phyloP scores from a whole-genome alignment of 2,329 filamentous ascomycete species.

The Nemania diffusa region DNA sequence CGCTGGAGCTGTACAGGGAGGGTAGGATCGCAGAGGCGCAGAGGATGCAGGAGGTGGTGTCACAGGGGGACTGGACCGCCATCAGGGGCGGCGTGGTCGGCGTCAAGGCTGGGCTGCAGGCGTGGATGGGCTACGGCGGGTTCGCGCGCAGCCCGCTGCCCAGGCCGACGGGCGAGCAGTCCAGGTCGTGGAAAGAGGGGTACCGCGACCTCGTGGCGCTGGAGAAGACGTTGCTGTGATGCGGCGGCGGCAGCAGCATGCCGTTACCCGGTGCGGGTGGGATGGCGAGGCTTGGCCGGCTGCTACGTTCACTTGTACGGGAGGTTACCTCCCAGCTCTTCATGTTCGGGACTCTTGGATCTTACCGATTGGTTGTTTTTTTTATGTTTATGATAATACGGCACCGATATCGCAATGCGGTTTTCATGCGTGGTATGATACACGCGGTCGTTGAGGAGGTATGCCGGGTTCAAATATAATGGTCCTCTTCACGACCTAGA shows the following conservation, averaged over 20 bases:
- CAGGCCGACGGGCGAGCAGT: conserved; percentile 61
- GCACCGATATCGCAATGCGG: neutral
- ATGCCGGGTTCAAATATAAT: no score
- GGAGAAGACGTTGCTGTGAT: conserved; percentile 59
- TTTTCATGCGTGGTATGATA: neutral
- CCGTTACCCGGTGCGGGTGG: conserved; percentile 34
- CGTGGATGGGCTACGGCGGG: conserved; percentile 76
- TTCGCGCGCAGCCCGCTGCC: conserved; percentile 61
- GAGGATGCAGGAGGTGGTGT: conserved; percentile 71
- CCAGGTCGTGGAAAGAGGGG: conserved; percentile 63
- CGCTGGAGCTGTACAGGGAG: conserved; percentile 68
- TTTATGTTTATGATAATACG: neutral
- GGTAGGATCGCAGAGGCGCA: conserved; percentile 70
- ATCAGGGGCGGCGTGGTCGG: conserved; percentile 78
- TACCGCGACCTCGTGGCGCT: conserved; percentile 63
- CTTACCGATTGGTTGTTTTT: conserved; percentile 12
- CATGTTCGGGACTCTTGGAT: neutral
- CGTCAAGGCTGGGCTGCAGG: conserved; percentile 74
- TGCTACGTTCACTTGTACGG: conserved; percentile 19
- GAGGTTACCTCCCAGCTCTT: neutral
- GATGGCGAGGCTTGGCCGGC: conserved; percentile 23
- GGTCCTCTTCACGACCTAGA: no score
- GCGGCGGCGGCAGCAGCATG: conserved; percentile 30
- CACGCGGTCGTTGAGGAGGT: neutral
- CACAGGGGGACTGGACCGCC: conserved; percentile 76